A percentile compares a stretch with the other conserved stretches of the same genome.
These are phyloP conservation scores for Phallus indusiatus DNA, from an alignment of 768 basidiomycete species.

Conservation along the genomic window DNA sequence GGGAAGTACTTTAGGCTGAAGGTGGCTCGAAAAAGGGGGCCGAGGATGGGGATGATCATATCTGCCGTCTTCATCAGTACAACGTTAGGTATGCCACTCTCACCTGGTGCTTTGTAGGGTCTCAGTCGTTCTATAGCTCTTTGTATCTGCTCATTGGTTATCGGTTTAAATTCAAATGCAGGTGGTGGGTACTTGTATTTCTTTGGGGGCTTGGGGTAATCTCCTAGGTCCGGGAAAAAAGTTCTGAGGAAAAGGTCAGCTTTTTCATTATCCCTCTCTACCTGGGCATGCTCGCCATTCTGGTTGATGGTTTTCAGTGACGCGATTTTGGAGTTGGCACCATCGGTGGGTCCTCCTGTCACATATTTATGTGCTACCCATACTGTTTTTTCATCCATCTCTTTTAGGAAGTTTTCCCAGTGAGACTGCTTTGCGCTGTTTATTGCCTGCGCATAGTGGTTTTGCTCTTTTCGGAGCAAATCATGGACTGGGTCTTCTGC, in stretches of 20 bases:
- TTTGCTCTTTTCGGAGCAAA: neutral
- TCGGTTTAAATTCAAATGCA: conserved; percentile 9
- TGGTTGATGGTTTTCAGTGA: neutral
- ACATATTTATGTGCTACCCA: neutral
- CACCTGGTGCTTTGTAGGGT: conserved; percentile 18
- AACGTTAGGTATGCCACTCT: neutral
- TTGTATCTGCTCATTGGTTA: conserved; percentile 21
- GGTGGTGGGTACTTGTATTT: conserved; percentile 21
- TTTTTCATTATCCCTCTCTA: conserved; percentile 17
- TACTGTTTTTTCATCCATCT: neutral
- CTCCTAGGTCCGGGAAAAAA: conserved; percentile 15
- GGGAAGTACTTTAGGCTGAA: conserved; percentile 13
- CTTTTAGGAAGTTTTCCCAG: neutral
- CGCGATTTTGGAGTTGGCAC: neutral
- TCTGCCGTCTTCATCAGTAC: neutral
- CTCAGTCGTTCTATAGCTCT: neutral
- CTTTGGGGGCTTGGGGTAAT: neutral
- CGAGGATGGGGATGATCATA: neutral
- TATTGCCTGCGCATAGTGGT: neutral
- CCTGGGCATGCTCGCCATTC: neutral
- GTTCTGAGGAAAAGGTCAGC: conserved; percentile 10
- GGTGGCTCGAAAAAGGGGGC: neutral
- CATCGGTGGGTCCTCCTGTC: neutral
- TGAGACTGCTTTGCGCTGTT: neutral
- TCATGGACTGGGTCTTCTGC: neutral